Base-by-base conservation (phyloP, 345 rosid genomes). In the Gossypium turneri region DNA sequence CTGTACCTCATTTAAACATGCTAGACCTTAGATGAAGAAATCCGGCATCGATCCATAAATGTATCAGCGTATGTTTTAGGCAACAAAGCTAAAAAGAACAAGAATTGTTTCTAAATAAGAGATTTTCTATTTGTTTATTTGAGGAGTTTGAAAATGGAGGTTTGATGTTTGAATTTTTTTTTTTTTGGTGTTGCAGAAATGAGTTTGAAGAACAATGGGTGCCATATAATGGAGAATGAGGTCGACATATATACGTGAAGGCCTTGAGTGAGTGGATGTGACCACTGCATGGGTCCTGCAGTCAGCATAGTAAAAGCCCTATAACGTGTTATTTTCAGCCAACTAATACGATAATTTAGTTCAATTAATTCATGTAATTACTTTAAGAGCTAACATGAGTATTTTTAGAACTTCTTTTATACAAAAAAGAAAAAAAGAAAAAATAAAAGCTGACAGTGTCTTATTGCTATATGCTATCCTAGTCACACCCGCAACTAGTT, bases 1-100 rank as follows among this genome's bases (percentile, higher is more conserved):
- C 78, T 9, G 65, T 22, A 65, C 55, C 59, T 84, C 83, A 82
- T 73, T 41, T 59, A 68, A 75, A 73, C 83, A 84, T 76, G 85
- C 22, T 73, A 78, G 83, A 82, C 69, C 83, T 17, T 70, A 53
- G 78, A 81, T 76, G 80, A 79, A 64, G 34, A 67, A 67, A 45
- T 44, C 47, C 62, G 9, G 29, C 29, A 56, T 25, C 29, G 65
- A 3, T 34, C 41, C 41, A 34, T 34, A 34, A 60, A 60, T 60
- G n/a, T 13, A 45, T 45, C 50, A 45, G 50, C 10, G 50, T 45
- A 47, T 47, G 51, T 47, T 47, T 47, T 47, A 47, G 15, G 51
- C 16, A 47, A 47, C 51, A 47, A 47, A 47, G 51, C 51, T 47
- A 47, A 47, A 47, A 47, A 34, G 41, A 34, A 5, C 41, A 34